Evolutionary conservation across 352 stramenopile genomes (phyloP), one percentile per base, ranked within the genome.

Genomic region (Phytophthora ramorum): DNA sequence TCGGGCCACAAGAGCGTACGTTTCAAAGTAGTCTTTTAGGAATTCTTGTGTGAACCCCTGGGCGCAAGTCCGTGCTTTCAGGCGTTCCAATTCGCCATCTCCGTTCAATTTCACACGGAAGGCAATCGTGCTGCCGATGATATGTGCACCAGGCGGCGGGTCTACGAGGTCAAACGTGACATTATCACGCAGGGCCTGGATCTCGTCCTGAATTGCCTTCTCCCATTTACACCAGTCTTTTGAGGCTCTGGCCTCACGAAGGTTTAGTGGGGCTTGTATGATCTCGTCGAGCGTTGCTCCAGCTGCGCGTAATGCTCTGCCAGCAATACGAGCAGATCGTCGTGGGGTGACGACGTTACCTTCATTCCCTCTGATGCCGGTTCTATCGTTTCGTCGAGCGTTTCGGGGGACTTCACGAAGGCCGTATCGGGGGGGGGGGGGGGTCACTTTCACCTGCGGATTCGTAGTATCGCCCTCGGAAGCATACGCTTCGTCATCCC

Each of bases 61-160:
- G 3, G 32, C 54, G 17, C 62, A 57, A 34, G 63, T 26, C 16
- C 63, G 49, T 37, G 63, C 50, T 32, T 71, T 67, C 6, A 66
- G 24, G 28, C 55, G 49, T 6, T 59, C 47, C 7, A 65, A 9
- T 45, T 43, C 2, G 0, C 54, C 55, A 4, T 43, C 13, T 26
- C 1, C 24, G 14, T 24, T 20, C 19, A 47, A 7, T 12, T 71
- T 66, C 0, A 62, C 26, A 0, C 55, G 56, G 8, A 66, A 71
- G 13, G 20, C 35, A 6, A 58, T 47, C 0, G 17, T 62, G 0
- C 9, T 46, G 0, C 56, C 56, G 13, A 71, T 58, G 0, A 62
- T 7, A 8, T 63, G 22, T 2, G 22, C 55, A 4, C 8, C 44
- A 0, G 48, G 24, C 5, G 63, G 50, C 7, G 56, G 34, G 0